A percentile compares a stretch with the other conserved stretches of the same genome.
Evolutionary conservation across 1,284 basidiomycete genomes (phyloP).

Genomic region (Papiliotrema flavescens): DNA sequence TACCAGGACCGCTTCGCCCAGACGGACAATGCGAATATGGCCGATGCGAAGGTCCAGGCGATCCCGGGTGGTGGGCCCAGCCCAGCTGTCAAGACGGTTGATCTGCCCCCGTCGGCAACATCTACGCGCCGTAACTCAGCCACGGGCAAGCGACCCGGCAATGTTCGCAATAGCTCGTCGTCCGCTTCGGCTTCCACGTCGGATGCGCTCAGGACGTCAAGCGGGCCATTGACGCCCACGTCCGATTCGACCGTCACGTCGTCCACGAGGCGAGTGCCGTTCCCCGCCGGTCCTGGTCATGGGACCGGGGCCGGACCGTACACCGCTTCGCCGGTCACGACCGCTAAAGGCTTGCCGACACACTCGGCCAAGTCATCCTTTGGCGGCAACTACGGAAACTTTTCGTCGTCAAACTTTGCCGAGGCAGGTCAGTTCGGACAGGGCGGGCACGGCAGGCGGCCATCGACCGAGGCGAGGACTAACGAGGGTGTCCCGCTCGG

Average conservation of each 20-base stretch:
- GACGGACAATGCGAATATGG: conserved; percentile 23
- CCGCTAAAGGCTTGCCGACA: neutral
- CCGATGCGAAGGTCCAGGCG: conserved; percentile 36
- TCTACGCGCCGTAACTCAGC: neutral
- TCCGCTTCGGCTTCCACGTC: neutral
- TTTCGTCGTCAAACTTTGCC: neutral
- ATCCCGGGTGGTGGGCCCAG: conserved; percentile 16
- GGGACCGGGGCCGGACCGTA: neutral
- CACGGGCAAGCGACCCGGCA: neutral
- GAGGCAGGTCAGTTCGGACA: neutral
- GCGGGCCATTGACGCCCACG: neutral
- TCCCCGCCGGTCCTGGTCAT: neutral
- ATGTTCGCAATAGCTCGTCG: neutral
- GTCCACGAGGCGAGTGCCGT: conserved; percentile 1
- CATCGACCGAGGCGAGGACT: neutral
- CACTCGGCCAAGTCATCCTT: neutral
- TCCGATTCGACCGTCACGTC: neutral
- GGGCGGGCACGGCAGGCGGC: neutral
- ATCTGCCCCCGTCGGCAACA: conserved; percentile 1
- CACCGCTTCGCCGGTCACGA: neutral
- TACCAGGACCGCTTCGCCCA: conserved; percentile 37
- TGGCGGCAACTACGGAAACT: neutral
- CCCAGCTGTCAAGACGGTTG: conserved; percentile 16
- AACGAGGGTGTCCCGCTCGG: neutral
- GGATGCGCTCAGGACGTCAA: neutral